A percentile compares a stretch with the other conserved stretches of the same genome.
These are phyloP conservation scores for Aeschynomene evenia DNA, from an alignment of 306 rosid species.

Conservation along the genomic window DNA sequence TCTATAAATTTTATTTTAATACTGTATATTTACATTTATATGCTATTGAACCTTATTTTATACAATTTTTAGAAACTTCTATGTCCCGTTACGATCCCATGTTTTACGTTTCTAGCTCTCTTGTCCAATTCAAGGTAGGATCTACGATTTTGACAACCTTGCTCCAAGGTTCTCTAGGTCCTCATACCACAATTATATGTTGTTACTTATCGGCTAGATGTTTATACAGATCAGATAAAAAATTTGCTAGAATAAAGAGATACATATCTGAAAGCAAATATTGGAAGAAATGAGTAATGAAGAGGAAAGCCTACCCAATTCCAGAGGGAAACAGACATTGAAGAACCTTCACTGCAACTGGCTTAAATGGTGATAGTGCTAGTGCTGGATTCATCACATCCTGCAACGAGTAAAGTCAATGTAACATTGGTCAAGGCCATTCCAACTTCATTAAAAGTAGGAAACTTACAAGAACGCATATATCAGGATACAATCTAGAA, in stretches of 20 bases:
- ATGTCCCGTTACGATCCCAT: too few relatives aligned
- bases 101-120: too few relatives aligned
- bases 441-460: conserved; percentile 6
- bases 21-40: too few relatives aligned
- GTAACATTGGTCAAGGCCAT: conserved; percentile 12
- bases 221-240: not conserved
- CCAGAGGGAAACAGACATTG: conserved; percentile 77
- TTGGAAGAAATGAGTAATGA: not conserved
- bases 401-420: conserved; percentile 40
- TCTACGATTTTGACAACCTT: too few relatives aligned
- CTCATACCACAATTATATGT: not conserved
- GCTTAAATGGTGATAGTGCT: conserved; percentile 77
- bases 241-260: not conserved
- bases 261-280: not conserved
- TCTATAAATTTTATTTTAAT: too few relatives aligned
- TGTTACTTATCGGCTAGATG: not conserved
- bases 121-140: too few relatives aligned
- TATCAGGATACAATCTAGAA: not conserved
- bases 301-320: conserved; percentile 52
- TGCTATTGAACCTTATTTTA: too few relatives aligned
- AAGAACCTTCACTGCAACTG: conserved; percentile 79
- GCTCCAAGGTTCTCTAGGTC: not conserved
- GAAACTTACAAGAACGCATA: not conserved
- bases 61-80: too few relatives aligned
- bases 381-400: conserved; percentile 58